These are phyloP conservation scores for Xylariales sp. DNA, from an alignment of 2,329 filamentous ascomycete species.

Conservation along the genomic window DNA sequence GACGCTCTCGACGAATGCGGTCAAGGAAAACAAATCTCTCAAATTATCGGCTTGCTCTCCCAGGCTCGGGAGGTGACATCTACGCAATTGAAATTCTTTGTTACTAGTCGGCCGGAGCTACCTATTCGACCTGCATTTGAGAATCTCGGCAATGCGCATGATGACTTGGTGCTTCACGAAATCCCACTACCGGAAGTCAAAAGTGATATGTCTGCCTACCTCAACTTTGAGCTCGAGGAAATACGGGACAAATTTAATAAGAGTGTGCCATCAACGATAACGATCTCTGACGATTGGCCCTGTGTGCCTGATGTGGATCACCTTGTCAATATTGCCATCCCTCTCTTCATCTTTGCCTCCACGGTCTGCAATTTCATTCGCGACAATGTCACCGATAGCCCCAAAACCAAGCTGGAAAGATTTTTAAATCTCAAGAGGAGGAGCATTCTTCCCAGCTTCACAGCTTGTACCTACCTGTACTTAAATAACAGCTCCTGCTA, in stretches of 20 bases:
- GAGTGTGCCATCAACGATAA: conserved; percentile 5
- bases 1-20: conserved; percentile 29
- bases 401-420: not conserved
- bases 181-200: conserved; percentile 23
- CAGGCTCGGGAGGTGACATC: conserved; percentile 8
- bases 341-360: conserved; percentile 30
- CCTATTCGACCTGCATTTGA: conserved; percentile 28
- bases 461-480: not conserved
- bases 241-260: conserved; percentile 19
- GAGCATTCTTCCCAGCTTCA: not conserved
- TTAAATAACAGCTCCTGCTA: not conserved
- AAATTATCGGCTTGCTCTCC: conserved; percentile 22
- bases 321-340: conserved; percentile 18
- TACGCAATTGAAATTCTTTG: conserved; percentile 23
- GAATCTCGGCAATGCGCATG: conserved; percentile 15
- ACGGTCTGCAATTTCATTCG: conserved; percentile 24
- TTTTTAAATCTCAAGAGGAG: not conserved
- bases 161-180: conserved; percentile 28
- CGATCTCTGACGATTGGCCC: conserved; percentile 7
- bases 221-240: conserved; percentile 18
- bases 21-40: conserved; percentile 18
- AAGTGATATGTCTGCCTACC: conserved; percentile 28
- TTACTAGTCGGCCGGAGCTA: conserved; percentile 35
- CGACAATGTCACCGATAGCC: conserved; percentile 6
- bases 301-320: not conserved